Evolutionary conservation across 208 protist species (phyloP), one percentile per base, ranked within the genome.

Genomic region (Leishmania lainsoni): DNA sequence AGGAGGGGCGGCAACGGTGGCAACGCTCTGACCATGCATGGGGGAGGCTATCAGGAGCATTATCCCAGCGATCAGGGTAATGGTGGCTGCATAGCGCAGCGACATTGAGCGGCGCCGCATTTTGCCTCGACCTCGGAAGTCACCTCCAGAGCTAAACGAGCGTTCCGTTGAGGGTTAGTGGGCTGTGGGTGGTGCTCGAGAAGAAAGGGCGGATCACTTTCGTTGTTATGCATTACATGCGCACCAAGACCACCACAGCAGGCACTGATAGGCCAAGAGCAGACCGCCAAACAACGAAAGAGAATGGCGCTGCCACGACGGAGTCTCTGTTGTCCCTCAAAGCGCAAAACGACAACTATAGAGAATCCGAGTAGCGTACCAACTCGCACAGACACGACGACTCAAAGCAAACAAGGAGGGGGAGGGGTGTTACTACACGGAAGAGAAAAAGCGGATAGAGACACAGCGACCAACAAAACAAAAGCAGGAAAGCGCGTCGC

Each of bases 21-120:
- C 48, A 49, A n/a, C 22, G 71, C 72, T 66, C 74, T 75, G 72
- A 8, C 76, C 82, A 4, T 45, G 72, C 45, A 77, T 73, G 61
- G 76, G 51, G 72, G 61, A 75, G 58, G 66, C 66, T 2, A 80
- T 32, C 72, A 82, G 56, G 45, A 79, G 56, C 35, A 86, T 74
- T 72, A 81, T 63, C 74, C 81, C 75, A 35, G 74, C 74, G 0
- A 68, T 74, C 59, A 74, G 59, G 8, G 77, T 65, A 32, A 78
- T 76, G 56, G 74, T 52, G 59, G 22, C 59, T 22, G 22, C 32
- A 29, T 52, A 45, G 45, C 22, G 59, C 59, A n/a, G 61, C 14
- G 14, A 58, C 2, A 51, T 22, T n/a, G 17, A 32, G 29, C 17
- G 35, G 14, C 42, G 73, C n/a, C 0, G 5, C 74, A 77, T 77